Evolutionary conservation across 139 green algal species (phyloP), one percentile per base, ranked within the genome.

Genomic region (Volvox africanus): DNA sequence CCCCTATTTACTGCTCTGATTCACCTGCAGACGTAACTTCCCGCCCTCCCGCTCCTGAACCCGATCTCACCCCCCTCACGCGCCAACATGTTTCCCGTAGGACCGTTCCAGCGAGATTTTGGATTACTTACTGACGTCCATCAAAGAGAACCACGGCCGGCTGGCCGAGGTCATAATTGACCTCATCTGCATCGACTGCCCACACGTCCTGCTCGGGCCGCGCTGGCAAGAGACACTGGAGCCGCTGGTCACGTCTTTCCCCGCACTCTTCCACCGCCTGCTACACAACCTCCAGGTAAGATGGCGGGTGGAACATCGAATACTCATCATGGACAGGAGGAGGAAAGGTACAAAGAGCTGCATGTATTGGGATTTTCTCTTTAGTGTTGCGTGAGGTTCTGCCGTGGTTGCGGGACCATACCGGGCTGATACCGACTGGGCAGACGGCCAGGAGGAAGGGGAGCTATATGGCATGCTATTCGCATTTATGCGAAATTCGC

Each of bases 151-250:
- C 44, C 44, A 90, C 44, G 65, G 36, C 73, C 55, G 73, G 50
- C 86, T 90, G 71, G 82, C 86, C 18, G 30, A 90, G 86, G 80
- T 76, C 16, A 90, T 90, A 69, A 33, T 90, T 19, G 86, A 90
- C 73, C 73, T 73, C 17, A 61, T 90, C 6, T 76, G 50, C 55
- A 62, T 36, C 30, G 67, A 90, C 24, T 90, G 86, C 86, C 86
- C 86, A 21, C 12, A 61, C 35, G 86, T 76, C 22, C 50, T 90
- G 0, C 6, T 3, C 22, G 24, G 1, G 26, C 32, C 50, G 19
- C 6, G 73, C 0, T 90, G 71, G 73, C 30, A 83, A 37, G 73
- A 55, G 24, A 76, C 50, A 13, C 30, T 90, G 71, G 86, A 83
- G 30, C 73, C 86, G 30, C 86, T 90, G 9, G 55, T 90, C 2